phyloP scores from a whole-genome alignment of 2,329 filamentous ascomycete species.

The Colletotrichum melonis region DNA sequence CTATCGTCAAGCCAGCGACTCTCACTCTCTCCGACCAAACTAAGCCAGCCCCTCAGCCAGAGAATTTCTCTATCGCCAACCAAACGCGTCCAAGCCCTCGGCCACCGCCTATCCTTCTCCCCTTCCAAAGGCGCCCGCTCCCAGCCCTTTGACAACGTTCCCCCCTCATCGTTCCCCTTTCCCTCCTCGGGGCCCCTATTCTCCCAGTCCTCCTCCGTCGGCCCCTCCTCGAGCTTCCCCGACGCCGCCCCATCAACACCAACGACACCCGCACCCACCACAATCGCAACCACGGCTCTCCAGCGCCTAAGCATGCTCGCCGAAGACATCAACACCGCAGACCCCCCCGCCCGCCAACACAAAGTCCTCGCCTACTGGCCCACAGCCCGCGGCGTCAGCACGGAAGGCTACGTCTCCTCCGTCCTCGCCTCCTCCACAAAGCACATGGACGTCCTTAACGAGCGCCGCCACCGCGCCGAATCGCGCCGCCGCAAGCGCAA shows the following conservation, averaged over 20 bases:
- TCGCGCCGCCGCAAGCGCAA: constrained; percentile 30
- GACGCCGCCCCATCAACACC: not conserved
- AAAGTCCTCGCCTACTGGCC: constrained; percentile 53
- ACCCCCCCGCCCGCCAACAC: constrained; percentile 28
- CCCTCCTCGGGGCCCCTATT: not conserved
- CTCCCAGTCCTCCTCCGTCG: constrained; percentile 9
- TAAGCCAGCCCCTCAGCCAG: constrained; percentile 13
- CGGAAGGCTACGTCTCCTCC: constrained; percentile 51
- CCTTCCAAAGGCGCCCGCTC: constrained; percentile 12
- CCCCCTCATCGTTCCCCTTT: constrained; percentile 6
- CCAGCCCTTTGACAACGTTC: not conserved
- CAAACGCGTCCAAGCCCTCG: constrained; percentile 12
- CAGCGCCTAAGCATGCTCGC: constrained; percentile 36
- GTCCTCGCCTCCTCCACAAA: constrained; percentile 49
- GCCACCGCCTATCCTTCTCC: constrained; percentile 16
- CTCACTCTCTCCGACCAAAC: constrained; percentile 23
- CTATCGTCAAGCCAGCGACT: constrained; percentile 16
- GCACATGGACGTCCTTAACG: constrained; percentile 48
- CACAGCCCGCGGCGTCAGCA: constrained; percentile 47
- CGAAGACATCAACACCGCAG: constrained; percentile 8
- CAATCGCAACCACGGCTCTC: constrained; percentile 18
- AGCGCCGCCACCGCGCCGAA: constrained; percentile 47
- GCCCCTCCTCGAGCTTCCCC: not conserved
- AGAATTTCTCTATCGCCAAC: constrained; percentile 14
- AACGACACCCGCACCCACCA: no score